phyloP scores from a whole-genome alignment of 1,284 basidiomycete species.

The Wallemia mellicola region DNA sequence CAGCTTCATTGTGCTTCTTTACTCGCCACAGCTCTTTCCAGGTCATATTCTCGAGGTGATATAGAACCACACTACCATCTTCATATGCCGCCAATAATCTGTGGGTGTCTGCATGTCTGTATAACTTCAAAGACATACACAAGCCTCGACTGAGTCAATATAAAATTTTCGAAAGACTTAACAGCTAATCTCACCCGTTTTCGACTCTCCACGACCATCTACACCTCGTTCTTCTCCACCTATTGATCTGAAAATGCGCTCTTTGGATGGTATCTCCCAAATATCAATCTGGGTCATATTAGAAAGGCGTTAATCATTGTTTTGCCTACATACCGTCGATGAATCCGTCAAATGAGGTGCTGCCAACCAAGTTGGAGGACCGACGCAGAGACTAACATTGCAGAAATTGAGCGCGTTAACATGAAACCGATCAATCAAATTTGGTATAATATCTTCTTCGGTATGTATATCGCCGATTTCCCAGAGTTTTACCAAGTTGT shows the following conservation, averaged over 20 bases:
- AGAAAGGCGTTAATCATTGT: no score
- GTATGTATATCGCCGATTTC: not conserved
- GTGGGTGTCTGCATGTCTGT: not conserved
- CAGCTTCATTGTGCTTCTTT: not conserved
- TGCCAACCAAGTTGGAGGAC: not conserved
- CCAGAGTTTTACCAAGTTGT: not conserved
- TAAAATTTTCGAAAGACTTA: no score
- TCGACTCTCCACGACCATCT: not conserved
- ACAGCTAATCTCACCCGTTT: not conserved
- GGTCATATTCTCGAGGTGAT: not conserved
- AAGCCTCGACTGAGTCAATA: not conserved
- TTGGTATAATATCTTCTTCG: not conserved
- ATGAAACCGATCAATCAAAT: not conserved
- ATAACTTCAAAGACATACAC: not conserved
- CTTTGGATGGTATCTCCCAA: not conserved
- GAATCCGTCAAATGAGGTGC: not conserved
- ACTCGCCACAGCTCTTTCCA: not conserved
- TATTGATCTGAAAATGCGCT: not conserved
- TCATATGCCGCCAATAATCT: not conserved
- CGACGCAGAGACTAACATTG: not conserved
- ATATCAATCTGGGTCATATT: not conserved
- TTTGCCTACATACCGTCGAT: not conserved
- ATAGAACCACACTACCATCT: not conserved
- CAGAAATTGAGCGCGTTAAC: not conserved
- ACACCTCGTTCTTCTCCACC: not conserved